These are phyloP conservation scores for Ophiosphaerella herpotricha DNA, from an alignment of 2,329 filamentous ascomycete genomes.

Conservation along the genomic window DNA sequence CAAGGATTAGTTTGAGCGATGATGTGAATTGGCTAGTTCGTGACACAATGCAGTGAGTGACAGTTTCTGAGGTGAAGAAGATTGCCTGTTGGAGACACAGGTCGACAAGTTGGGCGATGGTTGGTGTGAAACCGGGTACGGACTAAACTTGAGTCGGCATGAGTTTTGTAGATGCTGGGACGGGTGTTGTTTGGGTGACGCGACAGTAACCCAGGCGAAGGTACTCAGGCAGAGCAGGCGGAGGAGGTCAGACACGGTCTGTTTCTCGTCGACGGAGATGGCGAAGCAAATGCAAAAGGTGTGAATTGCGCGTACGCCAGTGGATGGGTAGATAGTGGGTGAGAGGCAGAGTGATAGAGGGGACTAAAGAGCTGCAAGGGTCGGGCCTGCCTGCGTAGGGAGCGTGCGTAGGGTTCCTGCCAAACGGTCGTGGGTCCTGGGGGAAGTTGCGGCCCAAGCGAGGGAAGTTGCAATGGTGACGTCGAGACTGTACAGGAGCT, in stretches of 20 bases:
- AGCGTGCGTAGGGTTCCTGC: slow-evolving; percentile 25
- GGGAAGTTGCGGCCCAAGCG: slow-evolving; percentile 28
- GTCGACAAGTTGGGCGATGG: slow-evolving; percentile 22
- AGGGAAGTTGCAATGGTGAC: slow-evolving; percentile 22
- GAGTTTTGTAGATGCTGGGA: slow-evolving; percentile 22
- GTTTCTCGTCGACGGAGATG: slow-evolving; percentile 27
- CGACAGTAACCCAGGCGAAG: slow-evolving; percentile 12
- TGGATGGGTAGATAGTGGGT: not conserved
- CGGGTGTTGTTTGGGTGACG: slow-evolving; percentile 35
- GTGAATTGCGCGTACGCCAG: not conserved
- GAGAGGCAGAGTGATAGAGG: not conserved
- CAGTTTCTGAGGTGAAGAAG: slow-evolving; percentile 7
- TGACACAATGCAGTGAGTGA: slow-evolving; percentile 12
- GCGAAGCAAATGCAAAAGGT: not conserved
- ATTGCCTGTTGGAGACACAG: slow-evolving; percentile 26
- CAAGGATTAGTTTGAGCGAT: slow-evolving; percentile 8
- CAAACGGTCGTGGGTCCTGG: slow-evolving; percentile 32
- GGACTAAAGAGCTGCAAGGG: slow-evolving; percentile 36
- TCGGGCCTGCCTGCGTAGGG: slow-evolving; percentile 32
- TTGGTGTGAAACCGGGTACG: slow-evolving; percentile 29
- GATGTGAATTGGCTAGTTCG: slow-evolving; percentile 9
- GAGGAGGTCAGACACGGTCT: slow-evolving; percentile 30
- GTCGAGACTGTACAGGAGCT: slow-evolving; percentile 2
- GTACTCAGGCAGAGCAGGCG: slow-evolving; percentile 14
- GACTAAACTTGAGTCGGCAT: slow-evolving; percentile 11